Evolutionary conservation across 1,139 yeast genomes (phyloP).

Genomic region (Hemisphaericaspora xylofermentans): DNA sequence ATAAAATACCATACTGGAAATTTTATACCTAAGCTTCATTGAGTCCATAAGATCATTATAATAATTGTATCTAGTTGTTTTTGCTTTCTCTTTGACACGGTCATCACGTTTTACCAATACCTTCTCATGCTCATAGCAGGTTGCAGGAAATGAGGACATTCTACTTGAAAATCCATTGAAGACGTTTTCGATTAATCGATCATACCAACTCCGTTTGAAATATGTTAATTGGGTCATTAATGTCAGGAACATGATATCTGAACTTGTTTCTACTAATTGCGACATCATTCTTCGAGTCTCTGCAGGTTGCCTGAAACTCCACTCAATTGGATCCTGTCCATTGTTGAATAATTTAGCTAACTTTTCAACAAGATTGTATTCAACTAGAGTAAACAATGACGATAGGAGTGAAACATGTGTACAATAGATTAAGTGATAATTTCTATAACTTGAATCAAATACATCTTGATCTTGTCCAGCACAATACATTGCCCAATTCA

Average conservation of each 20-base stretch:
- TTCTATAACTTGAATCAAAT: constrained; percentile 20
- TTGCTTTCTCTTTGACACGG: constrained; percentile 9
- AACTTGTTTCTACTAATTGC: background rate
- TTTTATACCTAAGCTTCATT: constrained; percentile 27
- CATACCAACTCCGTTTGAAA: constrained; percentile 28
- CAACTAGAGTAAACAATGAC: constrained; percentile 24
- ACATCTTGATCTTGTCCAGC: constrained; percentile 26
- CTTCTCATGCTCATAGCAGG: constrained; percentile 32
- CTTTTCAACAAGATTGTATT: constrained; percentile 18
- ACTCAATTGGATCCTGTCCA: constrained; percentile 6
- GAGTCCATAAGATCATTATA: constrained; percentile 28
- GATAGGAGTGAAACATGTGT: constrained; percentile 21
- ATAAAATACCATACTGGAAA: constrained; percentile 21
- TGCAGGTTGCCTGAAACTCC: background rate
- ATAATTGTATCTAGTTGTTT: constrained; percentile 7
- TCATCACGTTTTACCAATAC: constrained; percentile 22
- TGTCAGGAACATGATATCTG: constrained; percentile 9
- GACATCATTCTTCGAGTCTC: constrained; percentile 1
- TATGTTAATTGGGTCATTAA: constrained; percentile 21
- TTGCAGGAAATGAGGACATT: constrained; percentile 17
- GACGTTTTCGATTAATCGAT: constrained; percentile 29
- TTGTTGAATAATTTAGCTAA: constrained; percentile 8
- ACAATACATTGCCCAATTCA: constrained; percentile 39
- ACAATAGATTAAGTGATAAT: constrained; percentile 25
- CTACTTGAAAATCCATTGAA: constrained; percentile 29